phyloP scores from a whole-genome alignment of 169 alveolate genomes.

The Plasmodium vivax region DNA sequence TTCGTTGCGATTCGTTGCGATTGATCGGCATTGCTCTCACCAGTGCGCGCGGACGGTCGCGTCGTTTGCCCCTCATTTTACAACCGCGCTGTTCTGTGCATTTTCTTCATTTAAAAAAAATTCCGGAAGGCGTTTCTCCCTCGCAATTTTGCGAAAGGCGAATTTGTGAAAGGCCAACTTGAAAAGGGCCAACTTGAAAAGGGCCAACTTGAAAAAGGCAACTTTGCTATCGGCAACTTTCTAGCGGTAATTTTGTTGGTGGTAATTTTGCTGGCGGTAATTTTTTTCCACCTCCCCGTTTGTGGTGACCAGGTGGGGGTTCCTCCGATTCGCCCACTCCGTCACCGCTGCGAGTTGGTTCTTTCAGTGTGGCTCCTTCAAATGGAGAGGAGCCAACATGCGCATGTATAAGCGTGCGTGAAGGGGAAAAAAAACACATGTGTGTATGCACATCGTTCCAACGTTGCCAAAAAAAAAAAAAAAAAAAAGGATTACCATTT shows the following conservation, averaged over 20 bases:
- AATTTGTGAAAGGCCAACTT: no score
- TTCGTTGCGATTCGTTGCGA: neutral
- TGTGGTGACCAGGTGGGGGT: neutral
- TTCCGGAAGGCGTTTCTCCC: neutral
- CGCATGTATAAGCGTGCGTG: neutral
- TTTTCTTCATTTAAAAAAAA: neutral
- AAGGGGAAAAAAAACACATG: neutral
- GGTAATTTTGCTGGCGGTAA: no score
- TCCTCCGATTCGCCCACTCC: neutral
- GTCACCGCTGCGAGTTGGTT: neutral
- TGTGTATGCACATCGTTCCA: neutral
- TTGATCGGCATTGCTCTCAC: neutral
- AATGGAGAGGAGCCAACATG: neutral
- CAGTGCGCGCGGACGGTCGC: neutral
- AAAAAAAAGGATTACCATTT: neutral
- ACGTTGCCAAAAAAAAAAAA: neutral
- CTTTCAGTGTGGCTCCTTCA: neutral
- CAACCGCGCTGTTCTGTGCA: neutral
- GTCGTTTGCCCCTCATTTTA: neutral
- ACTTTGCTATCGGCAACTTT: no score
- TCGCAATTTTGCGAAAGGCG: neutral
- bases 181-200: no score
- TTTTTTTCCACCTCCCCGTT: neutral
- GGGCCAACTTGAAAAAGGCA: no score
- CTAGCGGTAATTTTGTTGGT: no score